These are phyloP conservation scores for Tetrahymena thermophila DNA, from an alignment of 73 alveolate species.

Conservation along the genomic window DNA sequence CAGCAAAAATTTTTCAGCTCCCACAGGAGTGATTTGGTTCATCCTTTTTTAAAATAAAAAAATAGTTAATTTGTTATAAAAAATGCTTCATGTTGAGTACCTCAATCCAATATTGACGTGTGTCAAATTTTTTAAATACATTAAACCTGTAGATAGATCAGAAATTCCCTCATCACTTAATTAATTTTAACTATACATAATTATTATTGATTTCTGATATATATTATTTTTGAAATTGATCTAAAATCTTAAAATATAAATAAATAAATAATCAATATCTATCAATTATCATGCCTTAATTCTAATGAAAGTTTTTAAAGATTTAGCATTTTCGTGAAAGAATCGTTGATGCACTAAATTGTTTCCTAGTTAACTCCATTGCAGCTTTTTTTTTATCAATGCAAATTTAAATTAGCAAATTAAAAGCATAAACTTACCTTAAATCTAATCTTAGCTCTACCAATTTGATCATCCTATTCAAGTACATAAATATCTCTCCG, in stretches of 20 bases:
- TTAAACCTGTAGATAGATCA: background rate
- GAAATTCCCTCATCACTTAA: background rate
- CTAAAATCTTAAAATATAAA: background rate
- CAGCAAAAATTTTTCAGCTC: background rate
- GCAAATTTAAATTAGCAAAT: background rate
- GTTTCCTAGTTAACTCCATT: background rate
- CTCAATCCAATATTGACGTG: background rate
- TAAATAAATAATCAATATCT: background rate
- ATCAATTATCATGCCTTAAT: background rate
- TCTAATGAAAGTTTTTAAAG: background rate
- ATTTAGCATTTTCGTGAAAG: background rate
- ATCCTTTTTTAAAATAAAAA: background rate
- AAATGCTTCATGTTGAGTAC: background rate
- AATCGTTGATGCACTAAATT: background rate
- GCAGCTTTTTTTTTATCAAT: background rate
- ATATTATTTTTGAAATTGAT: background rate
- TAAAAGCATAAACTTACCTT: background rate
- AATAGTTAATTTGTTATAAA: background rate
- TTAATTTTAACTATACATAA: background rate
- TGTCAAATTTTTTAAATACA: background rate
- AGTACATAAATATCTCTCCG: background rate
- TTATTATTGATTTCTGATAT: background rate
- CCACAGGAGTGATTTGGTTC: background rate
- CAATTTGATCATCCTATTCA: background rate
- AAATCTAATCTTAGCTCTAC: background rate